phyloP scores from a whole-genome alignment of 768 basidiomycete genomes.

The Imleria badia region DNA sequence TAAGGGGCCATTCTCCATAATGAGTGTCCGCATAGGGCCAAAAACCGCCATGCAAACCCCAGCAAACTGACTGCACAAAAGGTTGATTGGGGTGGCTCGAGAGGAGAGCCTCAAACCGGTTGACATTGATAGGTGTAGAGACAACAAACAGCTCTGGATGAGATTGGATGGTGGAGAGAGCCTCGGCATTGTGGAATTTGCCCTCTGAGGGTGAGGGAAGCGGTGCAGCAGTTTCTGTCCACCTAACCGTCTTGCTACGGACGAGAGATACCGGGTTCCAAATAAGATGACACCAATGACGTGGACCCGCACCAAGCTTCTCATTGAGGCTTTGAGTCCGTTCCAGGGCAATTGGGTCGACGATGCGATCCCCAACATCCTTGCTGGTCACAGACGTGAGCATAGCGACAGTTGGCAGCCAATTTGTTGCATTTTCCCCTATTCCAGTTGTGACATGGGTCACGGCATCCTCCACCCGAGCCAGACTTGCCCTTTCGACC shows the following conservation, averaged over 20 bases:
- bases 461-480: no score
- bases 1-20: neutral
- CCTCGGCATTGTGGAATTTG: neutral
- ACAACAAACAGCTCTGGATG: constrained; percentile 38
- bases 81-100: constrained; percentile 36
- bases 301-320: neutral
- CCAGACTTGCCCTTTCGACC: no score
- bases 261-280: no score
- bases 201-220: neutral
- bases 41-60: constrained; percentile 38
- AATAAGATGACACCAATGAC: neutral
- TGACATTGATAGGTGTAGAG: constrained; percentile 37
- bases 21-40: constrained; percentile 42
- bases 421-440: no score
- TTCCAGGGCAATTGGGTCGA: neutral
- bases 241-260: neutral
- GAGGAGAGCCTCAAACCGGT: constrained; percentile 32
- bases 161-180: neutral
- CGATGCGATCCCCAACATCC: neutral
- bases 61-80: constrained; percentile 36
- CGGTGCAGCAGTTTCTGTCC: neutral
- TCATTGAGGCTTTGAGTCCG: neutral
- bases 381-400: neutral
- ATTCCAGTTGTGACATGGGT: neutral
- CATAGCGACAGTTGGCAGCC: no score